phyloP scores from a whole-genome alignment of 768 basidiomycete genomes.

The Lyophyllum shimeji region DNA sequence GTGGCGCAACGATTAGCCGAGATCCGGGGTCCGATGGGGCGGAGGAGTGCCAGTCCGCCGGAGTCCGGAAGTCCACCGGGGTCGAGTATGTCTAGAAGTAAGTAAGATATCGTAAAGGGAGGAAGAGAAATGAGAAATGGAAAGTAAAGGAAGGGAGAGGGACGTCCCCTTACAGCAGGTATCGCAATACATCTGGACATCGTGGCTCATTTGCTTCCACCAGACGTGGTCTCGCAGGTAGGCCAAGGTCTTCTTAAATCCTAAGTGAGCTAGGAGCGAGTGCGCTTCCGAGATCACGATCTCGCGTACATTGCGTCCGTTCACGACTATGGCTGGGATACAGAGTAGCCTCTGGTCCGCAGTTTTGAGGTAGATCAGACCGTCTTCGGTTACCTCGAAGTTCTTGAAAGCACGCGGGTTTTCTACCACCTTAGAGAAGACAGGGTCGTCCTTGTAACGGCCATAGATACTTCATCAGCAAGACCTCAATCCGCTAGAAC shows the following conservation, averaged over 20 bases:
- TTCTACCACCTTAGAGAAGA: constrained; percentile 8
- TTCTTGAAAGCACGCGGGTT: constrained; percentile 3
- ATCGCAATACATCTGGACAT: constrained; percentile 22
- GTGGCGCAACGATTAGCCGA: too few relatives aligned
- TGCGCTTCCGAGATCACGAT: constrained; percentile 22
- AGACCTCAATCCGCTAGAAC: too few relatives aligned
- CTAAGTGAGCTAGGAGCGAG: constrained; percentile 23
- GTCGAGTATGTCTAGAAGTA: too few relatives aligned
- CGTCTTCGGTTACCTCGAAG: constrained; percentile 2
- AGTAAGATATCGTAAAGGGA: too few relatives aligned
- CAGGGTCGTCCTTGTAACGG: constrained; percentile 2
- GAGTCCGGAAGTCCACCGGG: too few relatives aligned
- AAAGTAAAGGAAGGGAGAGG: too few relatives aligned
- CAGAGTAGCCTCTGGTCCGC: not conserved
- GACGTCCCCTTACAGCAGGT: too few relatives aligned
- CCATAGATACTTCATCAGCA: constrained; percentile 5
- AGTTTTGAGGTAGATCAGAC: not conserved
- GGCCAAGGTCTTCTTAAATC: constrained; percentile 26
- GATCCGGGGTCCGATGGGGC: too few relatives aligned
- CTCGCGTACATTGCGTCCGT: constrained; percentile 19
- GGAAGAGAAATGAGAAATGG: too few relatives aligned
- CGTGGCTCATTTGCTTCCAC: constrained; percentile 28
- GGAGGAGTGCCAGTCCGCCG: too few relatives aligned
- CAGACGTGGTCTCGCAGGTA: constrained; percentile 31
- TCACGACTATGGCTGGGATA: constrained; percentile 16